Evolutionary conservation across 345 rosid genomes (phyloP).

Genomic region (Dimocarpus longan): DNA sequence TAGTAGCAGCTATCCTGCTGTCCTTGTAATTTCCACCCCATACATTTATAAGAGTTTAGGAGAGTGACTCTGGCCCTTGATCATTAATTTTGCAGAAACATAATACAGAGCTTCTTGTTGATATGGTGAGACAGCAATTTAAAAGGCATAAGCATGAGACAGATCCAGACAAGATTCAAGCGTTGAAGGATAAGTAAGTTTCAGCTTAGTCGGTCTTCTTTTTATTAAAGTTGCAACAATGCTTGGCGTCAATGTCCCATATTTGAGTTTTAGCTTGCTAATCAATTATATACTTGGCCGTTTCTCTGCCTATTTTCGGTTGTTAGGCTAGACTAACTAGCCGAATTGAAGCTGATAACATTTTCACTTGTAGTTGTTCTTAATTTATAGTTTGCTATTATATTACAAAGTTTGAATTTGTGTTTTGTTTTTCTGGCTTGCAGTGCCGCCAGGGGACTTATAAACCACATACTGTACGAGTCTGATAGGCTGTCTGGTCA

Average conservation of each 20-base stretch:
- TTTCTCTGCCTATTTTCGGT: not conserved
- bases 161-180: conserved; percentile 88
- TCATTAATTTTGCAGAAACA: conserved; percentile 62
- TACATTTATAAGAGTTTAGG: not conserved
- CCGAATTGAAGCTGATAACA: not conserved
- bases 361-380: not conserved
- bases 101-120: conserved; percentile 75
- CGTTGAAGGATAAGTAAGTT: conserved; percentile 89
- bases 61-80: conserved; percentile 10
- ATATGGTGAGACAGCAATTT: conserved; percentile 88
- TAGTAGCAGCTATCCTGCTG: not conserved
- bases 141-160: conserved; percentile 78
- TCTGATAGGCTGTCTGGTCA: conserved; percentile 77
- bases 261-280: not conserved
- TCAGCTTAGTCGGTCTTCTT: not conserved
- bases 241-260: not conserved
- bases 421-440: conserved; percentile 27
- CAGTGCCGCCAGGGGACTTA: conserved; percentile 97
- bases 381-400: not conserved
- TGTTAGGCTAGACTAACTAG: not conserved
- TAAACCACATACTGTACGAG: conserved; percentile 86
- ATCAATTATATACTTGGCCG: not conserved
- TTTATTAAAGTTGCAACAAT: not conserved
- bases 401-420: not conserved
- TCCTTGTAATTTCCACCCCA: not conserved